Evolutionary conservation across 2,329 filamentous ascomycete species (phyloP).

Genomic region (Blumeria graminis): DNA sequence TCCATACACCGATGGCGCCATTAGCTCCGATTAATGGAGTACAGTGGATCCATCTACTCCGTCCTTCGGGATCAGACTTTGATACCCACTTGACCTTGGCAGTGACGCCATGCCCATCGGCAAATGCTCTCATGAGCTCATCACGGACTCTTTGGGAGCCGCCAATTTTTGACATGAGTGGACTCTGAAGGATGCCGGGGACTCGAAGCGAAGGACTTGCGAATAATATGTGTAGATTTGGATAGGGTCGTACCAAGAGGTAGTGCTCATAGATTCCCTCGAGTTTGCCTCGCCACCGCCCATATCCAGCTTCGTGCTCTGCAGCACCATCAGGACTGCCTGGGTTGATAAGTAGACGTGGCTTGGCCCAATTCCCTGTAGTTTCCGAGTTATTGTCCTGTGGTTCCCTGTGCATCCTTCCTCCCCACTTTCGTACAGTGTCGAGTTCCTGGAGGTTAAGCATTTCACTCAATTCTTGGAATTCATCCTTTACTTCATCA

Average conservation of each 20-base stretch:
- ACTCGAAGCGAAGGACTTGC: conserved; percentile 42
- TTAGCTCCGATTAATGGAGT: conserved; percentile 45
- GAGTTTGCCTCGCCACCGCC: conserved; percentile 11
- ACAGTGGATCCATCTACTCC: conserved; percentile 52
- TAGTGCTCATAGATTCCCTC: conserved; percentile 30
- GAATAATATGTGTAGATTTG: conserved; percentile 41
- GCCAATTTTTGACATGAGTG: conserved; percentile 28
- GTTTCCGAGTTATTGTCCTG: conserved; percentile 22
- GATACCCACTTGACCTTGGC: conserved; percentile 50
- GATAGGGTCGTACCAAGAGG: conserved; percentile 39
- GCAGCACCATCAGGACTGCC: conserved; percentile 7
- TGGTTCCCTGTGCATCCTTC: conserved; percentile 29
- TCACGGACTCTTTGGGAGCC: conserved; percentile 24
- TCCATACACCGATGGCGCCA: conserved; percentile 51
- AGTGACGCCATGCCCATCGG: conserved; percentile 45
- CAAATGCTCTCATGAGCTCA: conserved; percentile 31
- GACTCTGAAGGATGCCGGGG: conserved; percentile 39
- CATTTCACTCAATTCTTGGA: conserved; percentile 19
- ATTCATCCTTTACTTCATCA: background rate
- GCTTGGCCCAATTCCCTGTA: conserved; percentile 18
- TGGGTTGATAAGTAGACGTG: conserved; percentile 20
- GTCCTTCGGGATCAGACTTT: conserved; percentile 24
- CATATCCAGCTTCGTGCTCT: conserved; percentile 1
- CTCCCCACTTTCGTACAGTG: conserved; percentile 36
- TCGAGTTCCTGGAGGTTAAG: conserved; percentile 43